Evolutionary conservation across 2,329 filamentous ascomycete species (phyloP).

Genomic region (Didymosphaeria variabile): DNA sequence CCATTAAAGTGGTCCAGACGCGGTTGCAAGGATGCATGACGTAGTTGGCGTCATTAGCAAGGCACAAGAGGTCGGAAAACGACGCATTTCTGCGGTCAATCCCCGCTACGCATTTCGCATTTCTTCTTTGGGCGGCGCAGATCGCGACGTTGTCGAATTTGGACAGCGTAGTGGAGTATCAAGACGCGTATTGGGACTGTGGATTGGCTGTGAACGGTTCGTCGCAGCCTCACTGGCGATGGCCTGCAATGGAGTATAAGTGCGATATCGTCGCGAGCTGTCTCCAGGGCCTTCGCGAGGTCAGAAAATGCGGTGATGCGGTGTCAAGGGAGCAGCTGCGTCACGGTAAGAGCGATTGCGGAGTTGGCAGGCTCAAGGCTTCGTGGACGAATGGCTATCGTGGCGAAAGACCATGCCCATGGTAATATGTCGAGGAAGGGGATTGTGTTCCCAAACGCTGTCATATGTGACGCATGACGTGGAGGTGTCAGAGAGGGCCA

Average conservation of each 20-base stretch:
- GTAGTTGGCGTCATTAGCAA: conserved; percentile 25
- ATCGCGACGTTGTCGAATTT: conserved; percentile 1
- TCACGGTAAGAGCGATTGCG: neutral
- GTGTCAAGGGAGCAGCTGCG: neutral
- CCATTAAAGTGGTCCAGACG: conserved; percentile 24
- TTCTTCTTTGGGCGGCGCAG: conserved; percentile 13
- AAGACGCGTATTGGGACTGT: neutral
- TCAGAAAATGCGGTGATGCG: neutral
- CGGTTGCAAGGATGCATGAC: conserved; percentile 33
- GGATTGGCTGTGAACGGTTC: neutral
- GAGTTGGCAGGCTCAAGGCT: neutral
- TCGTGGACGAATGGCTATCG: neutral
- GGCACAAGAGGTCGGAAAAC: conserved; percentile 10
- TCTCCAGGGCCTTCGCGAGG: too few relatives aligned
- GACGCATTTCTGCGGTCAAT: conserved; percentile 10
- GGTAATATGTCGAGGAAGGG: neutral
- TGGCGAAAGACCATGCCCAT: neutral
- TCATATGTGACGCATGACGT: neutral
- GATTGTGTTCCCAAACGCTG: neutral
- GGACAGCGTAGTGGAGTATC: conserved; percentile 3
- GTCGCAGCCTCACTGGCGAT: neutral
- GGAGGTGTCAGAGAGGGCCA: neutral
- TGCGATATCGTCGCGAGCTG: neutral
- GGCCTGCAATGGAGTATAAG: neutral
- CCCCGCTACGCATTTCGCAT: conserved; percentile 9